Conservation (phyloP, 2,329 filamentous ascomycete genomes). For the Ascochyta fabae region DNA sequence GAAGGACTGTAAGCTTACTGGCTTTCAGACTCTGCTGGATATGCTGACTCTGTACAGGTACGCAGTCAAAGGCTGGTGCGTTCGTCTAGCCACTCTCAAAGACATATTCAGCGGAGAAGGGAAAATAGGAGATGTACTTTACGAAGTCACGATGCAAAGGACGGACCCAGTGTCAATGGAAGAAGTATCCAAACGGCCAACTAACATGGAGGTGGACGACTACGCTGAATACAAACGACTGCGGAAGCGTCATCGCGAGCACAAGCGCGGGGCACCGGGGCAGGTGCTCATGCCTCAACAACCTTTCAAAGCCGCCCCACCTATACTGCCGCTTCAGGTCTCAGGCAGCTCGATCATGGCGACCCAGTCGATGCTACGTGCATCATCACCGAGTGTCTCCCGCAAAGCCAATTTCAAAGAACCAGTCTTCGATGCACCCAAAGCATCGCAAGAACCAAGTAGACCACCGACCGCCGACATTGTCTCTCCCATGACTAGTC, state of each 20-base stretch:
- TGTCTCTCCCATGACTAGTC: constrained; percentile 19
- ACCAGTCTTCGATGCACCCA: constrained; percentile 16
- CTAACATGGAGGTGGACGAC: constrained; percentile 55
- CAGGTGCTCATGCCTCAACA: background rate
- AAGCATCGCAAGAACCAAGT: background rate
- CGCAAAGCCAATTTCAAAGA: constrained; percentile 16
- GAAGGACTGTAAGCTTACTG: constrained; percentile 55
- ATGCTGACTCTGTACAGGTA: constrained; percentile 24
- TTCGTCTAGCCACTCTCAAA: constrained; percentile 35
- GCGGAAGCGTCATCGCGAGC: constrained; percentile 31
- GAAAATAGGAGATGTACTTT: constrained; percentile 42
- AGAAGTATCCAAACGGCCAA: constrained; percentile 49
- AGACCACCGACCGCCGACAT: background rate
- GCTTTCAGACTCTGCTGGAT: accelerated
- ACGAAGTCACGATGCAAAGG: constrained; percentile 50
- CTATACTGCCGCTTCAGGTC: background rate
- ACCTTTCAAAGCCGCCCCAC: background rate
- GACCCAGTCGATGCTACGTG: background rate
- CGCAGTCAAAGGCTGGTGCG: constrained; percentile 50
- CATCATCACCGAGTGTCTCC: constrained; percentile 1
- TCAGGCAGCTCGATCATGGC: background rate
- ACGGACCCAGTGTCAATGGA: constrained; percentile 45
- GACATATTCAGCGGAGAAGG: constrained; percentile 23
- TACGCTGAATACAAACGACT: constrained; percentile 57
- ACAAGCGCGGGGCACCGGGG: constrained; percentile 12